A percentile compares a stretch with the other conserved stretches of the same genome.
These are phyloP conservation scores for Leccinum uliginosum DNA, from an alignment of 768 basidiomycete genomes.

Conservation along the genomic window DNA sequence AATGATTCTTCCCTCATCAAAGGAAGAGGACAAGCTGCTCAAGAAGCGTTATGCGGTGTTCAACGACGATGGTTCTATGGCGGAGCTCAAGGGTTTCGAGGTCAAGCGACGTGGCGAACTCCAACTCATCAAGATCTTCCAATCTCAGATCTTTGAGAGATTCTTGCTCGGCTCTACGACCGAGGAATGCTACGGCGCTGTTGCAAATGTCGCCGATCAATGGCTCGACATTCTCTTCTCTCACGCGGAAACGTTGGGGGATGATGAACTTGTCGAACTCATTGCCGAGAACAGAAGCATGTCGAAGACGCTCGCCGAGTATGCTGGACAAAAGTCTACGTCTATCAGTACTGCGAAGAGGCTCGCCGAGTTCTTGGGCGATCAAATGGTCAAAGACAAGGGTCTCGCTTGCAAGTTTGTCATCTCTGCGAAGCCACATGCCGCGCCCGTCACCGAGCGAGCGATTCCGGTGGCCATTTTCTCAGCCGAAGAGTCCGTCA, in stretches of 20 bases:
- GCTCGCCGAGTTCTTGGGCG: conserved; percentile 93
- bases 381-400: conserved; percentile 99
- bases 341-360: conserved; percentile 95
- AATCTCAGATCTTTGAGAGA: conserved; percentile 96
- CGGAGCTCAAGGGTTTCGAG: conserved; percentile 98
- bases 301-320: conserved; percentile 95
- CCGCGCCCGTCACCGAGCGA: conserved; percentile 94
- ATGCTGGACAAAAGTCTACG: conserved; percentile 94
- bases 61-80: conserved; percentile 95
- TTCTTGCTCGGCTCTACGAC: conserved; percentile 91
- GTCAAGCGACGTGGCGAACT: conserved; percentile 97
- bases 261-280: conserved; percentile 94
- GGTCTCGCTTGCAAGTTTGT: conserved; percentile 98
- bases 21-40: conserved; percentile 96
- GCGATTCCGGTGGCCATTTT: conserved; percentile 98
- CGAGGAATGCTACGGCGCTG: conserved; percentile 92
- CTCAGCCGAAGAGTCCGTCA: conserved; percentile 89
- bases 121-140: conserved; percentile 99
- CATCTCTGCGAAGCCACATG: conserved; percentile 89
- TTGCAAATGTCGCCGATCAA: conserved; percentile 89
- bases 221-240: conserved; percentile 96
- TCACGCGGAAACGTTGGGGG: conserved; percentile 75
- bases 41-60: conserved; percentile 99
- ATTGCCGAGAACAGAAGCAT: conserved; percentile 99
- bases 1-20: conserved; percentile 98